Evolutionary conservation across 441 rosid species (phyloP).

Genomic region (Mallotus japonicus): DNA sequence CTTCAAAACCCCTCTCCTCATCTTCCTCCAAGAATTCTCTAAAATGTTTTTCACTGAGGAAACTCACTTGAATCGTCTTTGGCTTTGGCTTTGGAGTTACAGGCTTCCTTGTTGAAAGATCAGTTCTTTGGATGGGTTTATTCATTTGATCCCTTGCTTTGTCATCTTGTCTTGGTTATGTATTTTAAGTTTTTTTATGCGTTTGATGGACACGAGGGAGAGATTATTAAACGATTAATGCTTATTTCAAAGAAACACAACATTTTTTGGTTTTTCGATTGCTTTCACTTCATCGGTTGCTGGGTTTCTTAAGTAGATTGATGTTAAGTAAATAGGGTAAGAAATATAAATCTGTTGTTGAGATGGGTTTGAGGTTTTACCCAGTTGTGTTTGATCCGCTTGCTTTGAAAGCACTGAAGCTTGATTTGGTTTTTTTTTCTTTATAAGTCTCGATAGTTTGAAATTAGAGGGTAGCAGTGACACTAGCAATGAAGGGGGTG

Average conservation of each 20-base stretch:
- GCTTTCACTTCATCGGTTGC: conserved; percentile 79
- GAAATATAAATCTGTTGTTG: conserved; percentile 48
- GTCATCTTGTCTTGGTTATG: too few relatives aligned
- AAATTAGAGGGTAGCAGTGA: conserved; percentile 23
- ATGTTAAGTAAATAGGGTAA: conserved; percentile 38
- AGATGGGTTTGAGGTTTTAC: conserved; percentile 64
- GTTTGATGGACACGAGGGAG: too few relatives aligned
- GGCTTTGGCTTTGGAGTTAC: too few relatives aligned
- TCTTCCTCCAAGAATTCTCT: conserved; percentile 73
- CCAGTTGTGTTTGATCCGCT: conserved; percentile 83
- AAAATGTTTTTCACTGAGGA: conserved; percentile 34
- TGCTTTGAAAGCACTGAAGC: conserved; percentile 76
- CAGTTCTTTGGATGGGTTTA: too few relatives aligned
- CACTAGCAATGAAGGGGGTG: conserved; percentile 31
- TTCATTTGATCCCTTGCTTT: too few relatives aligned
- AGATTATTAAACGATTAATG: too few relatives aligned
- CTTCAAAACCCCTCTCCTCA: conserved; percentile 60
- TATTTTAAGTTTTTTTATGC: too few relatives aligned
- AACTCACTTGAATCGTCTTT: conserved; percentile 47
- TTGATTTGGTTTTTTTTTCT: conserved; percentile 75
- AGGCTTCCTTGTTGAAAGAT: too few relatives aligned
- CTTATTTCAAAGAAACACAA: too few relatives aligned
- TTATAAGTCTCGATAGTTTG: conserved; percentile 44
- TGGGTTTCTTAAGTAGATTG: conserved; percentile 59
- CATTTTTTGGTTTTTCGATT: conserved; percentile 65